A percentile compares a stretch with the other conserved stretches of the same genome.
Evolutionary conservation across 441 rosid genomes (phyloP).

Genomic region (California macrophylla): DNA sequence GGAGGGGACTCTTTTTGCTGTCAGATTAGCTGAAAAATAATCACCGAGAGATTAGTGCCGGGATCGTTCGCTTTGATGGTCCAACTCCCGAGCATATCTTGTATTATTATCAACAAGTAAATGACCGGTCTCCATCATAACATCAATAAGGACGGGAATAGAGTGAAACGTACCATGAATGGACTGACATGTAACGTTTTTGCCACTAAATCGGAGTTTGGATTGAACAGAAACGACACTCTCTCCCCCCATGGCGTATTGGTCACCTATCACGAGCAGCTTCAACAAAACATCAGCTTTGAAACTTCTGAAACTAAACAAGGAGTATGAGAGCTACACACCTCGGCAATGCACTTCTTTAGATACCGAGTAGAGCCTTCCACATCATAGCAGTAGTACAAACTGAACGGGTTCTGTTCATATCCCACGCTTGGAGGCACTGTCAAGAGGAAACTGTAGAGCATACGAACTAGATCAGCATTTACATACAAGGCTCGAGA

Average conservation of each 20-base stretch:
- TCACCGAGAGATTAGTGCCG: conserved; percentile 57
- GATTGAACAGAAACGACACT: conserved; percentile 63
- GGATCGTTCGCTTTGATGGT: conserved; percentile 57
- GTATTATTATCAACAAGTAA: conserved; percentile 6
- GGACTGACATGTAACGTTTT: conserved; percentile 94
- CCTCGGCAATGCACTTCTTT: conserved; percentile 81
- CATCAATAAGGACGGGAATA: background rate
- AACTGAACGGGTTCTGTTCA: conserved; percentile 77
- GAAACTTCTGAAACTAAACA: background rate
- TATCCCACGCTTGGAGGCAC: conserved; percentile 86
- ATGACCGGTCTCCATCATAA: too few relatives aligned
- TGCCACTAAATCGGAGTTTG: conserved; percentile 64
- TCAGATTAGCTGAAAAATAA: conserved; percentile 63
- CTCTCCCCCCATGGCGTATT: conserved; percentile 95
- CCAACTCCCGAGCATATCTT: conserved; percentile 92
- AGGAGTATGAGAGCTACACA: conserved; percentile 14
- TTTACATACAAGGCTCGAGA: background rate
- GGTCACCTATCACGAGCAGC: conserved; percentile 49
- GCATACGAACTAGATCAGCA: background rate
- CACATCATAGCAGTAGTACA: conserved; percentile 66
- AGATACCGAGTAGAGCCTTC: conserved; percentile 32
- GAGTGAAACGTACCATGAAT: conserved; percentile 56
- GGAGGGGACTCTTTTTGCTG: conserved; percentile 40
- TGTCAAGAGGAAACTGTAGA: conserved; percentile 59
- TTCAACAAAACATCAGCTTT: background rate